Base-by-base conservation (phyloP, 2,329 filamentous ascomycete genomes). In the Daldinia sp. region DNA sequence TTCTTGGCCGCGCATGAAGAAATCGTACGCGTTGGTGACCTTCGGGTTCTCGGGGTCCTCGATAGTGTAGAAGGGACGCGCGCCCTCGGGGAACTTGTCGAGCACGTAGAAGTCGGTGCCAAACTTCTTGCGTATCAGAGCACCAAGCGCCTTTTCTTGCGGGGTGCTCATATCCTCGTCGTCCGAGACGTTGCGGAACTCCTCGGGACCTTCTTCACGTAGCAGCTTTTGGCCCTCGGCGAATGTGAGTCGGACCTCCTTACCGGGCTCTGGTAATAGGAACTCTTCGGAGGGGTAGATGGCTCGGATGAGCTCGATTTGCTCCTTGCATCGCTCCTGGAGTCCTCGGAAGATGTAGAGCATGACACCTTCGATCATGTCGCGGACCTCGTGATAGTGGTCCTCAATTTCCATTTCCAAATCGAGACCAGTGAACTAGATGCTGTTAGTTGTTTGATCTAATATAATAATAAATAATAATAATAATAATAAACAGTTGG, bases 101-200 rank as follows among this genome's bases (percentile, higher is more conserved):
- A 99, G 86, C 19, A 96, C 90, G 81, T 97, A 98, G 81, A 98
- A 98, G 81, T 99, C 95, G 63, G 93, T 95, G 75, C 90, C 87
- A 84, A 90, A 97, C 80, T 97, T 97, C 72, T 92, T 85, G 59
- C 92, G 90, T 69, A 98, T 87, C 48, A 98, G 84, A 23, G 88
- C 89, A 60, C 95, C 95, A 7, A 98, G 88, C n/a, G 90, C 91
- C 80, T 94, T 94, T 77, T 95, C 92, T 74, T 94, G 90, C 0
- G 91, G 88, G 0, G 91, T 95, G 74, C 80, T 86, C 82, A 94
- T 88, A 73, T 95, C 92, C 74, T 94, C 91, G 65, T 90, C 87
- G 74, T 94, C 91, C 32, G 80, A 81, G 30, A 94, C 88, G 70
- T 93, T 86, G 68, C 78, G 78, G 77, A 80, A 89, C 73, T 92